A percentile compares a stretch with the other conserved stretches of the same genome.
These are phyloP conservation scores for Ophiorrhiza pumila DNA, from an alignment of 257 asterid species.

Conservation along the genomic window DNA sequence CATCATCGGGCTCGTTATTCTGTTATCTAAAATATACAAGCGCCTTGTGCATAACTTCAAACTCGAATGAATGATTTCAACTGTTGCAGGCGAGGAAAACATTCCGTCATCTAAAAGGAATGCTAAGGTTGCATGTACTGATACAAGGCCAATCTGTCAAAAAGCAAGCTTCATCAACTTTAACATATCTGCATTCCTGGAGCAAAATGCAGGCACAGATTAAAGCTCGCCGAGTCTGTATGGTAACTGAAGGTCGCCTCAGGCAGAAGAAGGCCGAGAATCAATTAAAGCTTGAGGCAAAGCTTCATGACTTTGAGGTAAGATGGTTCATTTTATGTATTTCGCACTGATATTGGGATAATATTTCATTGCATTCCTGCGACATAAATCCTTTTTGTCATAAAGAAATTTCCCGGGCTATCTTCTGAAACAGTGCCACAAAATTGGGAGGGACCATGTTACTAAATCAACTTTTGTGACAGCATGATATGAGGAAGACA, in stretches of 20 bases:
- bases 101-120: constrained; percentile 53
- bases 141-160: constrained; percentile 49
- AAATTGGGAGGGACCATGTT: not conserved
- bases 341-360: not conserved
- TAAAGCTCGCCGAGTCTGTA: constrained; percentile 60
- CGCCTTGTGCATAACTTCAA: not conserved
- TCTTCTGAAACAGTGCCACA: not conserved
- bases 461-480: not conserved
- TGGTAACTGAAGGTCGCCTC: constrained; percentile 74
- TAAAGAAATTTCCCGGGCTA: not conserved
- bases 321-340: constrained; percentile 5
- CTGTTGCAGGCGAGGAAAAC: constrained; percentile 61
- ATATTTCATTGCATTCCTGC: not conserved
- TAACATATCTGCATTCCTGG: constrained; percentile 71
- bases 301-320: constrained; percentile 89
- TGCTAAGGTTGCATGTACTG: constrained; percentile 50
- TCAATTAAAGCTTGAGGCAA: constrained; percentile 81
- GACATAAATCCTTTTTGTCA: not conserved
- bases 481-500: too few relatives aligned
- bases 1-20: not conserved
- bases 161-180: constrained; percentile 71
- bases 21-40: not conserved
- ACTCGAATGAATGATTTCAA: constrained; percentile 13
- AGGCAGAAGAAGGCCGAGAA: constrained; percentile 74
- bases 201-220: constrained; percentile 67